Evolutionary conservation across 768 basidiomycete genomes (phyloP), one percentile per base, ranked within the genome.

Genomic region (Pilatotrama ljubarskyi): DNA sequence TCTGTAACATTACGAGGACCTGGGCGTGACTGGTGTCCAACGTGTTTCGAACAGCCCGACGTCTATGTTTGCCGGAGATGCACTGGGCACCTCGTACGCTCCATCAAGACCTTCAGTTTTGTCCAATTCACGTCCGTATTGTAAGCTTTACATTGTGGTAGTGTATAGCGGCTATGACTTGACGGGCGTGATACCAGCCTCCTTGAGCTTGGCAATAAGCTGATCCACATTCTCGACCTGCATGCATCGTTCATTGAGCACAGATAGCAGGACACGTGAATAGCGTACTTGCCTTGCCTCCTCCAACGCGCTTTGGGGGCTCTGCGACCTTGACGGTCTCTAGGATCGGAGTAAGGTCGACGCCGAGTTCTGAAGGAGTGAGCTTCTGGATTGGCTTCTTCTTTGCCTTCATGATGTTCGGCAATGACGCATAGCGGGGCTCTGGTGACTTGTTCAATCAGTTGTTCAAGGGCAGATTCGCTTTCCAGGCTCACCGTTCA

Each of bases 321-420:
- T 98, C 96, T 2, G 84, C 76, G 24, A 98, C 91, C 66, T 90
- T 92, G 69, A 98, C 68, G 0, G 87, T 93, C 77, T 97, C 91
- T 25, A 98, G 76, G 32, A 84, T 80, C 15, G 94, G 93, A 0
- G 85, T 82, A 54, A 93, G 82, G 76, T 98, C 93, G 22, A 98
- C 78, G 7, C 86, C 86, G 22, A 98, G 85, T 66, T 95, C 93
- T 22, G 80, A 78, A 1, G 93, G 80, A 15, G 83, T 84, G 51
- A 97, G 68, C 70, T 91, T 94, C 75, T 95, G 88, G 42, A 98
- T 75, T 14, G 90, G 88, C 78, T 99, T 99, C 83, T 98, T 99
- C 82, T 98, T 98, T n/a, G 97, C 97, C 75, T 96, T 95, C 93
- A 96, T 96, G 74, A 96, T 96, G 67, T 93, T 95, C 3, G 94